Conservation (phyloP, 2,329 filamentous ascomycete genomes). For the Fusarium sterilihyphosum region DNA sequence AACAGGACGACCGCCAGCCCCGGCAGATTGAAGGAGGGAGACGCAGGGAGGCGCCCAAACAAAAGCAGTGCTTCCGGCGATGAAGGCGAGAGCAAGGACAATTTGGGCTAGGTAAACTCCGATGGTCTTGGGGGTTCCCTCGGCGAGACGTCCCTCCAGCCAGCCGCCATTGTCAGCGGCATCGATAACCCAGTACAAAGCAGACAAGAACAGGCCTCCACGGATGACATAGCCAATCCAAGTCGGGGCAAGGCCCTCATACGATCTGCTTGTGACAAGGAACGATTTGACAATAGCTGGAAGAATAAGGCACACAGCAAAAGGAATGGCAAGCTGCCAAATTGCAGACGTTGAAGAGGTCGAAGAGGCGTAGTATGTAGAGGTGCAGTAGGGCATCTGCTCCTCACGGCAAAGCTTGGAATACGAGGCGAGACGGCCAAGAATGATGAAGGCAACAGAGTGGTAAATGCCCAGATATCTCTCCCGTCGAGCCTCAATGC, state of each 20-base stretch:
- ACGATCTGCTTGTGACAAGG: conserved; percentile 83
- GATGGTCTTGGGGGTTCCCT: conserved; percentile 73
- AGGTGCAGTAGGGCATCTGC: conserved; percentile 96
- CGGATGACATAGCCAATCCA: conserved; percentile 89
- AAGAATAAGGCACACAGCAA: conserved; percentile 75
- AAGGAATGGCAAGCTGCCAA: conserved; percentile 88
- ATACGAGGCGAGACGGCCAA: conserved; percentile 83
- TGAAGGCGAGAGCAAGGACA: conserved; percentile 80
- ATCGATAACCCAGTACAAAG: conserved; percentile 88
- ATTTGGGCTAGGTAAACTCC: conserved; percentile 83
- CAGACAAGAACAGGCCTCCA: conserved; percentile 76
- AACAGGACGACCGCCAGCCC: conserved; percentile 58
- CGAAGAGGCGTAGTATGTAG: conserved; percentile 93
- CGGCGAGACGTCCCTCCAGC: conserved; percentile 67
- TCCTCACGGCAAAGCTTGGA: conserved; percentile 96
- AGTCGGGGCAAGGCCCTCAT: conserved; percentile 83
- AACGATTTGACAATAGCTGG: conserved; percentile 83
- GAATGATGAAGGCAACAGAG: conserved; percentile 81
- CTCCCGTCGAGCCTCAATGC: conserved; percentile 73
- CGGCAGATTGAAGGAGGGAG: conserved; percentile 69
- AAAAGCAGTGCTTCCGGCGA: conserved; percentile 86
- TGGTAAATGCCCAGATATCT: conserved; percentile 84
- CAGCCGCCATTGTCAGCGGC: conserved; percentile 88
- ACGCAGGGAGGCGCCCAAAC: conserved; percentile 87
- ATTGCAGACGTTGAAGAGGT: conserved; percentile 91